These are phyloP conservation scores for Hirsutella rhossiliensis DNA, from an alignment of 2,329 filamentous ascomycete species.

Conservation along the genomic window DNA sequence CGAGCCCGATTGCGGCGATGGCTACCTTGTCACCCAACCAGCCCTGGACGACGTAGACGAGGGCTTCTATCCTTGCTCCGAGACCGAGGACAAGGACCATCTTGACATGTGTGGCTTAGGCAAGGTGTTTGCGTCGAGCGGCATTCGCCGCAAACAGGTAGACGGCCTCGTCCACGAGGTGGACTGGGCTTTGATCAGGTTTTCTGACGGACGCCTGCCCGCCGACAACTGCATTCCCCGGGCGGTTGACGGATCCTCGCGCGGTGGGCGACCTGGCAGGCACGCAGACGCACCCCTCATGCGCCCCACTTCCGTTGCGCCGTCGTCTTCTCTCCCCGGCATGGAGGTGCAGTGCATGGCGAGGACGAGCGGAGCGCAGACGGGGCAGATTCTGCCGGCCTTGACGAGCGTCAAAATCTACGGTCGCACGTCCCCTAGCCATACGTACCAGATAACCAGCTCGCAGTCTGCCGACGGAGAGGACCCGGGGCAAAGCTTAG, in stretches of 20 bases:
- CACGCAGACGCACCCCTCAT: constrained; percentile 21
- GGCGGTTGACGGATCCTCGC: constrained; percentile 6
- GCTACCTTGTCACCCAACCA: constrained; percentile 78
- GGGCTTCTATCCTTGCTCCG: constrained; percentile 66
- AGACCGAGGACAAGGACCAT: constrained; percentile 67
- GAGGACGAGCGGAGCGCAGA: constrained; percentile 73
- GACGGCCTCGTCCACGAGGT: constrained; percentile 76
- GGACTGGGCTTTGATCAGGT: constrained; percentile 86
- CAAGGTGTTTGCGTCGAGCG: constrained; percentile 79
- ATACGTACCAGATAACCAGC: constrained; percentile 50
- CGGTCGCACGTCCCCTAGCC: constrained; percentile 68
- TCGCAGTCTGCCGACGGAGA: constrained; percentile 1
- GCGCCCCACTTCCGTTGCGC: constrained; percentile 46
- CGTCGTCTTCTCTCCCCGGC: constrained; percentile 52
- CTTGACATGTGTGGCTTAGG: constrained; percentile 71
- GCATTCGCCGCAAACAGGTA: constrained; percentile 64
- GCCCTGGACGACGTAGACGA: constrained; percentile 78
- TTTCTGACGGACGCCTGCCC: constrained; percentile 59
- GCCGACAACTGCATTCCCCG: constrained; percentile 56
- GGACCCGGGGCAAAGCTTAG: constrained; percentile 24
- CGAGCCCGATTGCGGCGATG: constrained; percentile 60
- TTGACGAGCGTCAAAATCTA: constrained; percentile 81
- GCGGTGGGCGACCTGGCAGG: constrained; percentile 3
- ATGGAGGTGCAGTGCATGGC: constrained; percentile 79
- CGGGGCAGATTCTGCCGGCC: constrained; percentile 62